Evolutionary conservation across 768 basidiomycete species (phyloP), one percentile per base, ranked within the genome.

Genomic region (Russula sp.): DNA sequence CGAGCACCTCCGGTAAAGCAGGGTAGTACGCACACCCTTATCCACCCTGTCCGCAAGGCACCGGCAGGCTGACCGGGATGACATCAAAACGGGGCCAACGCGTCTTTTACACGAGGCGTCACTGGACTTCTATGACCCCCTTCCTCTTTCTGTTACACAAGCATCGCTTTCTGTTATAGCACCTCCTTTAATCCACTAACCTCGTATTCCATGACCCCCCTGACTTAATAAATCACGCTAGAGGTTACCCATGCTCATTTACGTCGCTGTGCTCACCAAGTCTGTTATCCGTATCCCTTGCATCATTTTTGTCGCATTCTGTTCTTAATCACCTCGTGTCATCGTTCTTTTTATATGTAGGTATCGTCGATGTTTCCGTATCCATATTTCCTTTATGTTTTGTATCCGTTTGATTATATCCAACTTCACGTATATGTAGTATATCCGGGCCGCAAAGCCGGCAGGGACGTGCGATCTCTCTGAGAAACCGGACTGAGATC

Each of bases 1-100:
- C 66, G 86, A 90, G 71, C 79, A 85, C 70, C 72, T 84, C 60
- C 76, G 45, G 57, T 67, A 47, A 61, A 34, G 40, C 50, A 37
- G 27, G 48, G 47, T 42, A 35, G 18, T 32, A 47, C 42, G 54
- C 44, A 50, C 59, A 65, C 66, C 66, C 66, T 66, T 66, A 63
- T 66, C 66, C 47, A 65, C 66, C 54, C 42, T 50, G 61, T 66
- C 58, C 66, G 55, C 58, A 59, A 66, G 66, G 66, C 58, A 40
- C 55, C 39, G 61, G 53, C 66, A 56, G 63, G 63, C 50, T 39
- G 59, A 61, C 56, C 32, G 56, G 64, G 22, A 67, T 61, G 60
- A 66, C 64, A 67, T 67, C 66, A 67, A 67, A 67, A 67, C 64
- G 66, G 66, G 66, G 66, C 64, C 52, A 54, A 45, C 66, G 64